Base-by-base conservation (phyloP, 1,139 yeast species). In the Debaryomyces udenii region DNA sequence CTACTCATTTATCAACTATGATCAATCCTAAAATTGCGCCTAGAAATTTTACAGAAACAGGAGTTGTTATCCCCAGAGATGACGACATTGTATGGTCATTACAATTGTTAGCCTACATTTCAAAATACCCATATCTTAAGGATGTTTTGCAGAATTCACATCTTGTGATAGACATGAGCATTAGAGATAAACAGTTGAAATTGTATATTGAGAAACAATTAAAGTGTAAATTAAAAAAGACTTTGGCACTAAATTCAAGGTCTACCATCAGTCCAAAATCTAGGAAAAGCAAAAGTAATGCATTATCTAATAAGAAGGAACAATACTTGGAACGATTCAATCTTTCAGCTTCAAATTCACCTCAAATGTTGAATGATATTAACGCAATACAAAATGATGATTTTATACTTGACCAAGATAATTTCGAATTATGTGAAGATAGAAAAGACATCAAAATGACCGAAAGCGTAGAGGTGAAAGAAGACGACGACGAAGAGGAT, bases 31-130 rank as follows among this genome's bases (percentile, higher is more conserved):
- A 66, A 46, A 57, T 63, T 26, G 68, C 75, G 0, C 91, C 90
- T 5, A 71, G 96, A 45, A 73, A 70, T 38, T 87, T 88, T 56
- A 74, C 83, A 24, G 79, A 83, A 43, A 68, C 76, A 2, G 95
- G 96, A 1, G 82, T 84, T 17, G 77, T 90, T 13, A 78, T 89
- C 9, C 96, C 97, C 1, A 78, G 89, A 46, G 96, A 88, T 48
- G 97, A 91, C 57, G 99, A 93, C 59, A 87, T 93, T 22, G 83
- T 89, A 27, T 90, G 97, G 96, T 86, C 96, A 4, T 71, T 93
- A 41, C 98, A 93, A 62, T 73, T 93, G 26, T 66, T 93, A 42
- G 98, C 98, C 14, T 93, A 90, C 61, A 87, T 91, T 37, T 89
- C 98, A 7, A 93, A 93, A 61, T 91, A 91, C 57, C 86, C 97